phyloP scores from a whole-genome alignment of 2,329 filamentous ascomycete genomes.

The Neopestalotiopsis sp. region DNA sequence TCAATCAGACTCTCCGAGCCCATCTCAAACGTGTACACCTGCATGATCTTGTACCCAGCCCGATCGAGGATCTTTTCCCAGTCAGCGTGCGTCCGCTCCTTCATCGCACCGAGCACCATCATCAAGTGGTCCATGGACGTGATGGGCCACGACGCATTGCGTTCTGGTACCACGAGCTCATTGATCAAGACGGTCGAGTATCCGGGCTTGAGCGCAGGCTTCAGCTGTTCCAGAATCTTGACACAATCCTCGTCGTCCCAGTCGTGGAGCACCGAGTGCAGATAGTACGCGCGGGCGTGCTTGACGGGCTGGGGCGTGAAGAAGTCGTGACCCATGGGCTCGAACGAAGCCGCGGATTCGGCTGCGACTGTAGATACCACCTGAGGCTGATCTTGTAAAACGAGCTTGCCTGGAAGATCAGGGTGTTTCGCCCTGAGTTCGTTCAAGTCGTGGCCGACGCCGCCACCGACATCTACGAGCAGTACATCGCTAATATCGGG shows the following conservation, averaged over 20 bases:
- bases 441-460: background rate
- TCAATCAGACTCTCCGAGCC: background rate
- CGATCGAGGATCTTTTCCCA: background rate
- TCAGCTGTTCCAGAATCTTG: background rate
- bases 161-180: background rate
- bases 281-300: background rate
- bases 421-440: background rate
- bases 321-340: background rate
- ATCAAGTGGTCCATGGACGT: background rate
- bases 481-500: background rate
- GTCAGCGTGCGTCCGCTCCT: background rate
- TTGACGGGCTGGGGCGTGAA: background rate
- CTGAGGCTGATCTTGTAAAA: background rate
- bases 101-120: slow-evolving; percentile 4
- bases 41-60: background rate
- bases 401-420: background rate
- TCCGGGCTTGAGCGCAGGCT: background rate
- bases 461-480: slow-evolving; percentile 1
- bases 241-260: background rate
- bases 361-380: background rate
- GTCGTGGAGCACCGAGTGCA: slow-evolving; percentile 1
- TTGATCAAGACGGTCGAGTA: background rate
- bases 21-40: background rate
- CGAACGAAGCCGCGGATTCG: background rate
- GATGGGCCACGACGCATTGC: background rate